Evolutionary conservation across 1,139 yeast species (phyloP), one percentile per base, ranked within the genome.

Genomic region (Saccharomyces hybrid): DNA sequence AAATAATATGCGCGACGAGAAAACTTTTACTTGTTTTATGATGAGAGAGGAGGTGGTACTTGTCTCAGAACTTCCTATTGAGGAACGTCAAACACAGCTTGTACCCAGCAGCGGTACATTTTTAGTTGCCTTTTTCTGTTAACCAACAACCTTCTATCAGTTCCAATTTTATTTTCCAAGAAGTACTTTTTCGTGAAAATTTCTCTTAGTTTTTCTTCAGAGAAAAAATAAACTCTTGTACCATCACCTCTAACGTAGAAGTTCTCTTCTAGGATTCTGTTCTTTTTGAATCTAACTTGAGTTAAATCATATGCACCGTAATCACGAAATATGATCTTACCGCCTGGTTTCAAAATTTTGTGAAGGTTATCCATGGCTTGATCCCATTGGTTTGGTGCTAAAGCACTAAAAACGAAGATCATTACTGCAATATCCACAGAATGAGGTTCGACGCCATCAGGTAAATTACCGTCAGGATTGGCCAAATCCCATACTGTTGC

Each of bases 201-300:
- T 47, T 80, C 75, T 58, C 88, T 77, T 56, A 91, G 73, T 71
- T 93, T 97, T 55, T 91, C 96, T 67, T 91, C 98, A 1, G 96
- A 89, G 74, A 93, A 93, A 73, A 93, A 93, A 70, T 93, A 93
- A 11, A 95, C 99, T 63, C 99, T 78, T 1, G 99, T 93, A 51
- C 99, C 99, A 68, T 93, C 99, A 44, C 99, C 99, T 65, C 99
- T 81, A 46, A 91, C 89, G 71, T 93, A 93, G 67, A 93, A 93
- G 70, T 93, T 91, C 55, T 93, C 98, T 54, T 89, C 96, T 56
- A 93, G 71, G 48, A 89, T 73, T 64, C 99, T 80, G 49, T 88
- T 87, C 68, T 88, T 88, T 71, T 93, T 95, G 75, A 93, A 90
- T 63, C 99, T 75, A 52, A 93, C 87, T 68, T 93, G 99, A 0